Percentiles rank a stretch among this genome's conserved stretches.
These are phyloP conservation scores for Epichloe hybrida DNA, from an alignment of 2,329 filamentous ascomycete genomes.

Conservation along the genomic window DNA sequence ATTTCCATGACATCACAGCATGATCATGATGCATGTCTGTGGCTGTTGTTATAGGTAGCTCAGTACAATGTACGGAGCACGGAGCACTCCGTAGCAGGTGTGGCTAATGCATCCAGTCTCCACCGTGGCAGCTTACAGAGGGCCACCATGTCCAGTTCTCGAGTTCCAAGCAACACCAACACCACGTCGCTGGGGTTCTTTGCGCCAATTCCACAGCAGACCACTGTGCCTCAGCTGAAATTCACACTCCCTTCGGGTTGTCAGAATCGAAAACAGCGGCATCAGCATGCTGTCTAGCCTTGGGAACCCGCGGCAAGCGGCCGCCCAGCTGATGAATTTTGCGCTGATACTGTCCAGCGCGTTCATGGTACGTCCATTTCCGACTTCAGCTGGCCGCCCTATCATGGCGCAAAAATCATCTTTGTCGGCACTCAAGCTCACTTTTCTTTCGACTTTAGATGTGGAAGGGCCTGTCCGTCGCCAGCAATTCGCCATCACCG, in stretches of 20 bases:
- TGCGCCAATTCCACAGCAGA: background rate
- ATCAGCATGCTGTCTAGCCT: conserved; percentile 52
- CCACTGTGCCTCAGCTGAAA: background rate
- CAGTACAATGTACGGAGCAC: no score
- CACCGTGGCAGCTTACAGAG: background rate
- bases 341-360: conserved; percentile 79
- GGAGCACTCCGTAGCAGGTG: background rate
- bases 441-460: conserved; percentile 31
- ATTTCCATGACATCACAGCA: conserved; percentile 5
- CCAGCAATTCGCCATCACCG: conserved; percentile 60
- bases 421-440: no score
- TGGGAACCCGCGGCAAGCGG: conserved; percentile 64
- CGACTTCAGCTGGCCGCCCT: background rate
- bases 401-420: background rate
- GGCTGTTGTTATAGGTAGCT: background rate
- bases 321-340: conserved; percentile 78
- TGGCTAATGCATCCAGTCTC: background rate
- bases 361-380: conserved; percentile 55
- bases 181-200: background rate
- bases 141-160: conserved; percentile 16
- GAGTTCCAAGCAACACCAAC: background rate
- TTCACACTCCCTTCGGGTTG: background rate
- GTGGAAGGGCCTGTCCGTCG: conserved; percentile 78
- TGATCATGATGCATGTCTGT: background rate
- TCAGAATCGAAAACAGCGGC: background rate